These are phyloP conservation scores for Backusella mclennaniae DNA, from an alignment of 192 early-diverging fungal species.

Conservation along the genomic window DNA sequence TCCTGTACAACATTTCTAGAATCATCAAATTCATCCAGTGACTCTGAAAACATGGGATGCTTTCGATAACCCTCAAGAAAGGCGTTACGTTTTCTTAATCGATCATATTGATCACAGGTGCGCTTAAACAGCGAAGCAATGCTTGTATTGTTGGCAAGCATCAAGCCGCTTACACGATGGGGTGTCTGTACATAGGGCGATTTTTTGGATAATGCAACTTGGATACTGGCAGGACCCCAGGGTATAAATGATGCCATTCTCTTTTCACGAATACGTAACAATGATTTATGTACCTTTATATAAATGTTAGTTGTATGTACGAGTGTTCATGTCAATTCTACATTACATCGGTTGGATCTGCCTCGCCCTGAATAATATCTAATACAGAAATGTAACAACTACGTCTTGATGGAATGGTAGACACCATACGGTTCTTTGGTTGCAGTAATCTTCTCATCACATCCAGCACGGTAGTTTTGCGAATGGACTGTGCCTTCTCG, in stretches of 20 bases:
- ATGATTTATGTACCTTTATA: constrained; percentile 90
- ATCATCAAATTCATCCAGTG: constrained; percentile 90
- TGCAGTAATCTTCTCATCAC: constrained; percentile 97
- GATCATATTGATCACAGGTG: constrained; percentile 91
- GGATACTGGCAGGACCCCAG: constrained; percentile 99
- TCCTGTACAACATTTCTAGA: constrained; percentile 88
- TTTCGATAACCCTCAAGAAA: constrained; percentile 94
- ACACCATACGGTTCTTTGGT: constrained; percentile 98
- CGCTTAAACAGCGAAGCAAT: constrained; percentile 88
- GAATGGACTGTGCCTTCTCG: constrained; percentile 89
- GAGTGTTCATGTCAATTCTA: no score
- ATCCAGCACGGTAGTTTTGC: constrained; percentile 96
- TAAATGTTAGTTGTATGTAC: background rate
- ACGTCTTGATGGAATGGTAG: constrained; percentile 84
- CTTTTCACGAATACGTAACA: constrained; percentile 92
- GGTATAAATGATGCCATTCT: constrained; percentile 96
- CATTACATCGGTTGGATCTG: constrained; percentile 90
- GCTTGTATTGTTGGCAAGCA: constrained; percentile 98
- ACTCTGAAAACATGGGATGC: constrained; percentile 76
- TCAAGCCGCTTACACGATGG: constrained; percentile 94
- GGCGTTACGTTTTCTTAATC: constrained; percentile 91
- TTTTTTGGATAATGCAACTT: constrained; percentile 93
- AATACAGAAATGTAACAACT: constrained; percentile 97
- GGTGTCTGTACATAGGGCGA: constrained; percentile 90
- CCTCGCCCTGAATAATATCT: constrained; percentile 99